phyloP scores from a whole-genome alignment of 805 yeast species.

The Starmerella apicola region DNA sequence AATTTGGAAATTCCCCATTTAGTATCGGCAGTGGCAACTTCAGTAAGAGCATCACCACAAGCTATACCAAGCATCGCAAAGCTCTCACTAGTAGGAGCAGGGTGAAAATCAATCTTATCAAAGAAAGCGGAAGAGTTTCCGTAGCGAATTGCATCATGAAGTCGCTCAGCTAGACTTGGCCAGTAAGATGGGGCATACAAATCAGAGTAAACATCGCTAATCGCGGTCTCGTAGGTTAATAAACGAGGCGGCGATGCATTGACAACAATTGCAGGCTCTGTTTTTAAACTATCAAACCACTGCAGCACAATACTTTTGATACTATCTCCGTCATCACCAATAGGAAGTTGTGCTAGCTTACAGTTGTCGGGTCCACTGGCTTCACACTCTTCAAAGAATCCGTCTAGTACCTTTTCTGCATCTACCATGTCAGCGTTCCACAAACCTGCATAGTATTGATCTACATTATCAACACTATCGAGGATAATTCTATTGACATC shows the following conservation, averaged over 20 bases:
- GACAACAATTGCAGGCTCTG: constrained; percentile 3
- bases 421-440: constrained; percentile 16
- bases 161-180: constrained; percentile 12
- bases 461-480: constrained; percentile 19
- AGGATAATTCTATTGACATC: constrained; percentile 16
- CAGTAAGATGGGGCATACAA: constrained; percentile 16
- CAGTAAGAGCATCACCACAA: constrained; percentile 3
- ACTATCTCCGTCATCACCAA: background rate
- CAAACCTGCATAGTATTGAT: constrained; percentile 16
- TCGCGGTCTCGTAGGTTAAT: constrained; percentile 10
- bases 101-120: background rate
- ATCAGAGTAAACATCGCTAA: constrained; percentile 8
- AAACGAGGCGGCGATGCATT: constrained; percentile 10
- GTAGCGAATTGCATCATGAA: constrained; percentile 11
- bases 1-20: constrained; percentile 8
- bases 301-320: constrained; percentile 3
- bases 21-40: background rate
- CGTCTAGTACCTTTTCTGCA: constrained; percentile 11
- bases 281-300: constrained; percentile 6
- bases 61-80: constrained; percentile 7
- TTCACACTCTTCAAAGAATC: constrained; percentile 12
- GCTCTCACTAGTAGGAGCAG: background rate
- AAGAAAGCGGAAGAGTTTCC: background rate
- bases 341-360: constrained; percentile 5
- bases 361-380: constrained; percentile 3